Conservation (phyloP, 192 early-diverging fungal species). For the Coemansia sp. region DNA sequence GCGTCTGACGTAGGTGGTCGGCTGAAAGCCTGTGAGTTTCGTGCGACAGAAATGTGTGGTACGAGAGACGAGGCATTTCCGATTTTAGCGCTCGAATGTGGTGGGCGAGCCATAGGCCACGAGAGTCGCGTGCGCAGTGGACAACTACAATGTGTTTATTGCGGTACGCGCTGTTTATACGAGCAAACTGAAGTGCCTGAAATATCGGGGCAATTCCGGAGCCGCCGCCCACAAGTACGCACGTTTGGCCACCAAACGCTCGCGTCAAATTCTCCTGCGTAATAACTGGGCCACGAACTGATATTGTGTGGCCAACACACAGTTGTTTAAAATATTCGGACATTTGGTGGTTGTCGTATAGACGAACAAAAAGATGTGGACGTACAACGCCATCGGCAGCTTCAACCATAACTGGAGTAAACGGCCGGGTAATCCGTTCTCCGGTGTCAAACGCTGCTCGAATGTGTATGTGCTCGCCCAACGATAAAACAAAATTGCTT, state of each 20-base stretch:
- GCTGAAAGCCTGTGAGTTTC: conserved; percentile 4
- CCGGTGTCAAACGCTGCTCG: conserved; percentile 1
- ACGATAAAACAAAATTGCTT: conserved; percentile 17
- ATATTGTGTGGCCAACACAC: neutral
- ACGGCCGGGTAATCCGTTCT: conserved; percentile 18
- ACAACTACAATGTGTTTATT: conserved; percentile 15
- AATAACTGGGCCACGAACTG: conserved; percentile 26
- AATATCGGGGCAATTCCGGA: conserved; percentile 47
- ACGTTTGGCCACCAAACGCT: neutral
- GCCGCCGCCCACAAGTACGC: conserved; percentile 32
- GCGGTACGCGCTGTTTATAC: conserved; percentile 18
- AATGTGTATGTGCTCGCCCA: conserved; percentile 45
- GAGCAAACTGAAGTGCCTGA: conserved; percentile 38
- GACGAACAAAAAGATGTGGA: conserved; percentile 36
- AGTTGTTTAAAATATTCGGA: conserved; percentile 12
- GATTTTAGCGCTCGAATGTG: conserved; percentile 7
- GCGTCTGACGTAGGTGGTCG: neutral
- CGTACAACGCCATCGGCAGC: conserved; percentile 26
- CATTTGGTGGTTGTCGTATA: conserved; percentile 20
- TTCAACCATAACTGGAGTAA: conserved; percentile 41
- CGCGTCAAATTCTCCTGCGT: conserved; percentile 23
- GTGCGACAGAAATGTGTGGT: conserved; percentile 19
- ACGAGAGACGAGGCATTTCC: conserved; percentile 16
- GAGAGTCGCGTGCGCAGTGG: conserved; percentile 23
- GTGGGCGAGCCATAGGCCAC: conserved; percentile 17